These are phyloP conservation scores for Tricholoma sp. DNA, from an alignment of 768 basidiomycete genomes.

Conservation along the genomic window DNA sequence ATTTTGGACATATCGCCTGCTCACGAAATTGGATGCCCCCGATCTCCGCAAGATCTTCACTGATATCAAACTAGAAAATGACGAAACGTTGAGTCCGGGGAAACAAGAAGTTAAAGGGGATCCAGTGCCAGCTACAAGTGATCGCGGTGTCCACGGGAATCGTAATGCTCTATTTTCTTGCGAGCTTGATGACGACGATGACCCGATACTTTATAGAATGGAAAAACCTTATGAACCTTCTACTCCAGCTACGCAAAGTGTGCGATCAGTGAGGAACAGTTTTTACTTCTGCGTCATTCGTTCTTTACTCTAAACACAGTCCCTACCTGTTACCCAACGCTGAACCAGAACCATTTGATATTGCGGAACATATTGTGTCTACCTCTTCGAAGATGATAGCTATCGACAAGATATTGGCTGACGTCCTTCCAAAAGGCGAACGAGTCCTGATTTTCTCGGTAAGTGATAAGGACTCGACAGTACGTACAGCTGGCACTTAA, in stretches of 20 bases:
- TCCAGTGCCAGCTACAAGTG: constrained; percentile 33
- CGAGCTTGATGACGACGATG: neutral
- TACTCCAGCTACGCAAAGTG: constrained; percentile 66
- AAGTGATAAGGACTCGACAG: constrained; percentile 12
- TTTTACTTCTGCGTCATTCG: neutral
- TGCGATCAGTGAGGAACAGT: constrained; percentile 54
- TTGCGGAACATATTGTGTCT: constrained; percentile 53
- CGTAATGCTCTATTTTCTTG: constrained; percentile 15
- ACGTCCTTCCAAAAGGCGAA: constrained; percentile 55
- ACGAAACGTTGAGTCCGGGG: constrained; percentile 24
- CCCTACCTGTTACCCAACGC: constrained; percentile 50
- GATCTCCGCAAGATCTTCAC: constrained; percentile 47
- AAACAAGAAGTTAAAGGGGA: constrained; percentile 34
- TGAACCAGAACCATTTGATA: constrained; percentile 40
- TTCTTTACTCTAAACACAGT: constrained; percentile 22
- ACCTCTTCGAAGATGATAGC: constrained; percentile 51
- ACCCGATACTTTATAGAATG: constrained; percentile 32
- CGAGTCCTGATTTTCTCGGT: constrained; percentile 68
- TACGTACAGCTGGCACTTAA: neutral
- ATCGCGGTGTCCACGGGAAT: constrained; percentile 17
- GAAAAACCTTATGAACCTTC: constrained; percentile 58
- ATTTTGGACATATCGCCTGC: constrained; percentile 56
- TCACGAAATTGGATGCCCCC: constrained; percentile 46
- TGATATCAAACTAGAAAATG: constrained; percentile 14
- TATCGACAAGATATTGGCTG: constrained; percentile 54